A percentile compares a stretch with the other conserved stretches of the same genome.
phyloP scores from a whole-genome alignment of 352 stramenopile genomes.

The Phytophthora fragariae region DNA sequence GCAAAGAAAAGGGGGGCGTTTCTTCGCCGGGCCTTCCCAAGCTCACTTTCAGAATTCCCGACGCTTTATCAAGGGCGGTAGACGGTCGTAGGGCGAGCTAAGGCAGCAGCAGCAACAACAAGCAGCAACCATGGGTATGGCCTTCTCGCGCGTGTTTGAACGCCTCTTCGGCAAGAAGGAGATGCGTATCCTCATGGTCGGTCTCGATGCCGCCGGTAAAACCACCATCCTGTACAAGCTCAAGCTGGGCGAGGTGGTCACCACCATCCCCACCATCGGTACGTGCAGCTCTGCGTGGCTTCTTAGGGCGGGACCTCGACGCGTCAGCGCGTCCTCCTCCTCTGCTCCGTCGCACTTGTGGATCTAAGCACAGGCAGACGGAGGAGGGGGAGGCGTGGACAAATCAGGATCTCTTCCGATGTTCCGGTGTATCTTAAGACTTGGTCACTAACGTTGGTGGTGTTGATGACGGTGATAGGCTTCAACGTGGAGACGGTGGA shows the following conservation, averaged over 20 bases:
- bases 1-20: constrained; percentile 39
- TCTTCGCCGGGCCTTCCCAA: constrained; percentile 13
- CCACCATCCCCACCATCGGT: constrained; percentile 98
- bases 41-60: constrained; percentile 60
- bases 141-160: constrained; percentile 98
- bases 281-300: constrained; percentile 54
- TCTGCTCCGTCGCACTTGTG: neutral
- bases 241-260: constrained; percentile 95
- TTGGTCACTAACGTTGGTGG: constrained; percentile 3
- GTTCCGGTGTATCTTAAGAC: neutral
- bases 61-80: constrained; percentile 24
- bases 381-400: neutral
- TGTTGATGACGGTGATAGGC: constrained; percentile 46
- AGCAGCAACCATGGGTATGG: constrained; percentile 95
- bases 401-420: neutral
- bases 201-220: constrained; percentile 99
- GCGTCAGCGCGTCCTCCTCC: neutral
- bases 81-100: constrained; percentile 20
- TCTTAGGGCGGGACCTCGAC: neutral
- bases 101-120: neutral
- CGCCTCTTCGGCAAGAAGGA: constrained; percentile 99
- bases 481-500: constrained; percentile 99
- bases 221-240: constrained; percentile 99
- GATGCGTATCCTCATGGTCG: constrained; percentile 99
- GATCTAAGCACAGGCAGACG: constrained; percentile 19